Percentiles rank a stretch among this genome's conserved stretches.
Evolutionary conservation across 2,329 filamentous ascomycete species (phyloP).

Genomic region (Phoma sp.): DNA sequence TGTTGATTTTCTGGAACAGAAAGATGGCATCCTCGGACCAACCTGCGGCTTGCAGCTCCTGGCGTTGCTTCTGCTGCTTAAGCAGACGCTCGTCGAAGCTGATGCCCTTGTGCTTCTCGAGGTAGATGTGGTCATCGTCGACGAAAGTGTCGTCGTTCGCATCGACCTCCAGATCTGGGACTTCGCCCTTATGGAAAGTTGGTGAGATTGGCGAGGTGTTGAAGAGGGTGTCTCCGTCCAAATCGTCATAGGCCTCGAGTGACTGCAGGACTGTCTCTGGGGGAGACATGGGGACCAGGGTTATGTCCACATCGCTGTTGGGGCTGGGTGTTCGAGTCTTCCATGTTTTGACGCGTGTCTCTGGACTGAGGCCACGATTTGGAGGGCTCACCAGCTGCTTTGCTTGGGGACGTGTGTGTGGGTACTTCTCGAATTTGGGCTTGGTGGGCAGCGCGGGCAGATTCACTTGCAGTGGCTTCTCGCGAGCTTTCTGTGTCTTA

Average conservation of each 20-base stretch:
- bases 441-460: slow-evolving; percentile 32
- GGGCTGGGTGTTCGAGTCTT: slow-evolving; percentile 30
- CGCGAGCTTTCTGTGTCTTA: slow-evolving; percentile 46
- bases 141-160: slow-evolving; percentile 47
- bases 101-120: slow-evolving; percentile 30
- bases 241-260: slow-evolving; percentile 18
- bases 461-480: slow-evolving; percentile 49
- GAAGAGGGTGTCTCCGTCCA: slow-evolving; percentile 41
- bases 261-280: slow-evolving; percentile 30
- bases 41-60: slow-evolving; percentile 49
- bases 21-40: slow-evolving; percentile 61
- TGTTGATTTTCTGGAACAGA: slow-evolving; percentile 59
- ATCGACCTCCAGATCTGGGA: slow-evolving; percentile 34
- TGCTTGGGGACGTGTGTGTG: slow-evolving; percentile 1
- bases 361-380: slow-evolving; percentile 43
- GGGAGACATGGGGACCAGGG: slow-evolving; percentile 39
- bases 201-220: slow-evolving; percentile 14
- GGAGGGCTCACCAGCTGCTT: slow-evolving; percentile 8
- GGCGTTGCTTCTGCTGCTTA: slow-evolving; percentile 22
- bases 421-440: slow-evolving; percentile 4
- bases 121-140: slow-evolving; percentile 41
- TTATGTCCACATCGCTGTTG: slow-evolving; percentile 26
- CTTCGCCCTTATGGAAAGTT: slow-evolving; percentile 10
- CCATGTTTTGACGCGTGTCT: slow-evolving; percentile 34
- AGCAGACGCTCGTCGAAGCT: slow-evolving; percentile 31